Evolutionary conservation across 177 flowering plant genomes (phyloP), one percentile per base, ranked within the genome.

Genomic region (Vitis hybrid): DNA sequence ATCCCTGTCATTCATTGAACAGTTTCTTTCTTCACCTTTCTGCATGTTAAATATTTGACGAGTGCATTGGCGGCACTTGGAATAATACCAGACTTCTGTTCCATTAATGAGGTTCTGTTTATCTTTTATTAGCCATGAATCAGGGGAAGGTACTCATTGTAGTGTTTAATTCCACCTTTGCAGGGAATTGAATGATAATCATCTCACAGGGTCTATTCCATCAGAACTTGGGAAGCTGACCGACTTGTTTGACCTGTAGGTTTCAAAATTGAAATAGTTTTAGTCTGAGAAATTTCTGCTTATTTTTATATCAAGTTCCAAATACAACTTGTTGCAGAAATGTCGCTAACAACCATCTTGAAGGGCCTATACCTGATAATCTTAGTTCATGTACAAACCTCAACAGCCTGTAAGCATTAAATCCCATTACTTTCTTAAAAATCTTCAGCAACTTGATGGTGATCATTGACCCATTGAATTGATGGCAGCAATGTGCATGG

Each of bases 121-220:
- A 26, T 26, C 30, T 12, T 14, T 15, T 62, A 32, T 17, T 61
- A 12, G 5, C 2, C 13, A 34, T 40, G 45, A 40, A 7, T 40
- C 0, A 40, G 45, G 45, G 8, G 45, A 40, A 40, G 7, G 45
- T 4, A 40, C 45, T 40, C 45, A 40, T 40, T 40, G 7, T 4
- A 23, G 14, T 4, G 0, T 60, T 21, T 14, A 52, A 34, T 58
- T 10, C 49, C 21, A 2, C n/a, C 6, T 73, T 18, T 74, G 64
- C 87, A 90, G 97, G 80, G 91, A 89, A 72, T 63, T 91, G 83
- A 88, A 88, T 82, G 93, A 90, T 68, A 91, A 91, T 78, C 75
- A 80, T 52, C 83, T 91, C 4, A 72, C 77, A 18, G 97, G 97
- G 19, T 75, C 49, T 64, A 88, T 91, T 66, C 97, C 97, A 34